Conservation (phyloP, 2,329 filamentous ascomycete genomes). For the Talaromyces sp. region DNA sequence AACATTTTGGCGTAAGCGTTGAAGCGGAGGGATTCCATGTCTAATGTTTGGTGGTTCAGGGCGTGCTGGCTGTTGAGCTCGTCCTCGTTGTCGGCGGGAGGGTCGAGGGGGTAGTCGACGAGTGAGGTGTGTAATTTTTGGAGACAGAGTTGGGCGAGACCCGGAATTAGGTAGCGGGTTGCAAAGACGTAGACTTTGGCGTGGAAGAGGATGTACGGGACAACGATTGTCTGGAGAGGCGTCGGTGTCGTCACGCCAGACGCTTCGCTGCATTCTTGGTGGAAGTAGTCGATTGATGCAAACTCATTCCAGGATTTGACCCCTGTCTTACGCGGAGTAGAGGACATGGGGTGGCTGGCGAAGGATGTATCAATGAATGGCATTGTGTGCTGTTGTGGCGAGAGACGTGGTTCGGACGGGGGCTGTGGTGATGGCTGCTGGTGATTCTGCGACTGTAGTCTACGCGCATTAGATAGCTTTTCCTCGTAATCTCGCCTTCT, state of each 20-base stretch:
- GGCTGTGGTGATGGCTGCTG: conserved; percentile 6
- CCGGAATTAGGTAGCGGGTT: conserved; percentile 41
- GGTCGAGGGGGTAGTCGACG: conserved; percentile 29
- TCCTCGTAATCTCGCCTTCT: conserved; percentile 6
- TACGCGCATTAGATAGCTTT: not conserved
- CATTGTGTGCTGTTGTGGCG: conserved; percentile 11
- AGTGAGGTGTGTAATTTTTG: conserved; percentile 40
- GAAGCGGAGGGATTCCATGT: conserved; percentile 22
- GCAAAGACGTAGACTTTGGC: conserved; percentile 45
- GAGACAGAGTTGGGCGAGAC: conserved; percentile 39
- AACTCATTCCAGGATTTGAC: conserved; percentile 42
- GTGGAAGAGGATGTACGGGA: conserved; percentile 42
- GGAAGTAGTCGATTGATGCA: conserved; percentile 33
- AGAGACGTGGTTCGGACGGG: not conserved
- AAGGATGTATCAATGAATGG: conserved; percentile 37
- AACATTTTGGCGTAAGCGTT: conserved; percentile 34
- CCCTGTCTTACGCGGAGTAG: conserved; percentile 28
- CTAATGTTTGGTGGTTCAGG: not conserved
- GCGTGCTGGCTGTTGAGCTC: not conserved
- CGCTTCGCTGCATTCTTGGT: conserved; percentile 19
- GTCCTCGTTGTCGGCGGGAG: conserved; percentile 22
- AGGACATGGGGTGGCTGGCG: conserved; percentile 32
- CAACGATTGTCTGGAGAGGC: conserved; percentile 20
- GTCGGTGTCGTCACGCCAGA: conserved; percentile 8
- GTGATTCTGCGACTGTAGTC: conserved; percentile 13